Evolutionary conservation across 208 protist species (phyloP).

Genomic region (Lotmaria passim): DNA sequence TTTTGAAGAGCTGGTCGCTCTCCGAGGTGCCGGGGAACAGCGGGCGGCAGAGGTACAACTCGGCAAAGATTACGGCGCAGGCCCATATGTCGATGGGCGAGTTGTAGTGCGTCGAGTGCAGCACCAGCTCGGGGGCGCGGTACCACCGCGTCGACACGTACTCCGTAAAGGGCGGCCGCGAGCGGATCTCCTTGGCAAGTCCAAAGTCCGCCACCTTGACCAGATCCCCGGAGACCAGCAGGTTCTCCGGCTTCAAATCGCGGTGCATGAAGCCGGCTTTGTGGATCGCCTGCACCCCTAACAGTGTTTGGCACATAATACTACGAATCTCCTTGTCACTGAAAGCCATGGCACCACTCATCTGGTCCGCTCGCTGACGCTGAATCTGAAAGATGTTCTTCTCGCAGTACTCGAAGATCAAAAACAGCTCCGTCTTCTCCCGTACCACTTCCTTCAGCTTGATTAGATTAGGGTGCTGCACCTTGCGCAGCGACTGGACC

Average conservation of each 20-base stretch:
- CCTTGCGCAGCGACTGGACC: constrained; percentile 95
- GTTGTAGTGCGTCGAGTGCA: constrained; percentile 97
- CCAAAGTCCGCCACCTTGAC: constrained; percentile 99
- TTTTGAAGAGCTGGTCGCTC: constrained; percentile 97
- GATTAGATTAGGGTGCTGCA: constrained; percentile 98
- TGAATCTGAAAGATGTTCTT: constrained; percentile 97
- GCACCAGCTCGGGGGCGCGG: constrained; percentile 96
- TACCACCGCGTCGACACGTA: constrained; percentile 99
- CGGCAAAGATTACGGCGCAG: constrained; percentile 95
- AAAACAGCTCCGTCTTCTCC: constrained; percentile 97
- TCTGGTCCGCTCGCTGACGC: constrained; percentile 84
- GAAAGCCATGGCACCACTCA: constrained; percentile 86
- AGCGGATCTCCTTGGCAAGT: constrained; percentile 95
- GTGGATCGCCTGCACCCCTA: constrained; percentile 89
- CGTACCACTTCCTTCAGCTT: constrained; percentile 98
- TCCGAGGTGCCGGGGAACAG: constrained; percentile 96
- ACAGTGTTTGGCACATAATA: constrained; percentile 93
- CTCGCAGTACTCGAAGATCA: constrained; percentile 98
- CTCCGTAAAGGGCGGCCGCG: constrained; percentile 96
- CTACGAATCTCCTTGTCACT: constrained; percentile 94
- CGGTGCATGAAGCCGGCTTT: constrained; percentile 95
- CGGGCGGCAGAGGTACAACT: constrained; percentile 93
- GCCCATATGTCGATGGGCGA: constrained; percentile 98
- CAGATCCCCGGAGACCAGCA: constrained; percentile 84
- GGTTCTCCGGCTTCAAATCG: constrained; percentile 95